Evolutionary conservation across 192 early-diverging fungal genomes (phyloP).

Genomic region (Coemansia sp.): DNA sequence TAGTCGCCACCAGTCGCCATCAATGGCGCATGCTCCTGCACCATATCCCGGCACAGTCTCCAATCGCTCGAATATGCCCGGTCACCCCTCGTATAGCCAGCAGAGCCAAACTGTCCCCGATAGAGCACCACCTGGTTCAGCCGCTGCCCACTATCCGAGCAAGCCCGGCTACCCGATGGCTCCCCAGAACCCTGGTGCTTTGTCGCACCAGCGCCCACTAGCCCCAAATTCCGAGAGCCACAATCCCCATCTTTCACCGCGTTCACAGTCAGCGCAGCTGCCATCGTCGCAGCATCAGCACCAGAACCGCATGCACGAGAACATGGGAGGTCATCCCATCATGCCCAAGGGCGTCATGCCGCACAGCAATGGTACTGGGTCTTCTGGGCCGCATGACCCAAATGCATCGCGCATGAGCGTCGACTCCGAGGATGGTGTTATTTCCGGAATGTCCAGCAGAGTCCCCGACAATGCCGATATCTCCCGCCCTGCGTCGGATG

Average conservation of each 20-base stretch:
- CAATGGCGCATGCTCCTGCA: neutral
- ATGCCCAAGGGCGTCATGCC: neutral
- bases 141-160: neutral
- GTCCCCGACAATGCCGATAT: conserved; percentile 11
- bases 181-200: neutral
- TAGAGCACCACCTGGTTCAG: neutral
- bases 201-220: neutral
- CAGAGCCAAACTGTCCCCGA: neutral
- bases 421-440: neutral
- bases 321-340: neutral
- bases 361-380: neutral
- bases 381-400: neutral
- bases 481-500: neutral
- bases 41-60: neutral
- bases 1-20: neutral
- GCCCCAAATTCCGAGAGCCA: neutral
- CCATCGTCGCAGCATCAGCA: neutral
- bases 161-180: neutral
- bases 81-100: neutral
- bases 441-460: neutral
- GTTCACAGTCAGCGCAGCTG: neutral
- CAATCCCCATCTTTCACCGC: neutral
- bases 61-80: neutral
- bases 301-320: neutral
- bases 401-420: conserved; percentile 4